These are phyloP conservation scores for Nicotiana rustica DNA, from an alignment of 305 asterid species.

Conservation along the genomic window DNA sequence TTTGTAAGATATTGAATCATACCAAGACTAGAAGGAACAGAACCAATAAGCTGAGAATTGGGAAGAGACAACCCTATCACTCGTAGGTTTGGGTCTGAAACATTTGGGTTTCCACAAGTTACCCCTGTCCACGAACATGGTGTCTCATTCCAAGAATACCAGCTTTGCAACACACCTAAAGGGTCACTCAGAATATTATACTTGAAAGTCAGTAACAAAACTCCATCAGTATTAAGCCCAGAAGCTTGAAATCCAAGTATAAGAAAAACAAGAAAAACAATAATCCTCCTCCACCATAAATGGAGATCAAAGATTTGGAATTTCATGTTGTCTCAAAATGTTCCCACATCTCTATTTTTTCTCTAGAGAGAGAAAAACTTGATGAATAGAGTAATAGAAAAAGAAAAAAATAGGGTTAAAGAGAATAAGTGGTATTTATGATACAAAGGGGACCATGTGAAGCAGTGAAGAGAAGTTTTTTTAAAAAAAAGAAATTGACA, in stretches of 20 bases:
- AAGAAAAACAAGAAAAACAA: conserved; percentile 38
- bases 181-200: conserved; percentile 65
- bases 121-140: conserved; percentile 89
- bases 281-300: conserved; percentile 50
- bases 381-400: conserved; percentile 15
- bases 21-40: conserved; percentile 70
- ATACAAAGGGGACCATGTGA: conserved; percentile 48
- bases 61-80: conserved; percentile 72
- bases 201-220: conserved; percentile 67
- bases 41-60: conserved; percentile 62
- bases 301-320: conserved; percentile 47
- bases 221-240: conserved; percentile 75
- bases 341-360: conserved; percentile 58
- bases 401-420: conserved; percentile 14
- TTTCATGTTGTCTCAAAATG: conserved; percentile 56
- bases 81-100: conserved; percentile 53
- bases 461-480: conserved; percentile 36
- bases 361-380: neutral
- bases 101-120: conserved; percentile 56
- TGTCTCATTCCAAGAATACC: conserved; percentile 58
- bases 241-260: conserved; percentile 45
- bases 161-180: conserved; percentile 53
- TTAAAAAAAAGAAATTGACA: neutral
- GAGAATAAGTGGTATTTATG: conserved; percentile 47
- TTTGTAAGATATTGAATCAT: conserved; percentile 59